phyloP scores from a whole-genome alignment of 768 basidiomycete species.

The Trametes villosa region DNA sequence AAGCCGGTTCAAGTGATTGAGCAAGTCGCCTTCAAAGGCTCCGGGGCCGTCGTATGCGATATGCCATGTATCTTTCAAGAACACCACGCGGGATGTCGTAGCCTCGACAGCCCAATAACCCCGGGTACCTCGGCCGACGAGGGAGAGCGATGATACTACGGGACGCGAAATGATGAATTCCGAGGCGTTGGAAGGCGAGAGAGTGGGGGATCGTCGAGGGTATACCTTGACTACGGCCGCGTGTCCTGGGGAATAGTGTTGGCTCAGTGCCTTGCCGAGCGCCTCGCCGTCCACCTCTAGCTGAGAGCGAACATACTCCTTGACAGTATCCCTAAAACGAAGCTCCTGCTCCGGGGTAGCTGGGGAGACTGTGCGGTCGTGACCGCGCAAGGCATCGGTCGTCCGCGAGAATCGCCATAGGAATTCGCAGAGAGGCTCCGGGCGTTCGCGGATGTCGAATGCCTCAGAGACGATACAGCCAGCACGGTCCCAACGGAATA shows the following conservation, averaged over 20 bases:
- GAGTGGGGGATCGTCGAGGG: neutral
- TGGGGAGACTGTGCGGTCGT: conserved; percentile 22
- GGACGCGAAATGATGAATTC: conserved; percentile 11
- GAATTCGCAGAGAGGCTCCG: conserved; percentile 33
- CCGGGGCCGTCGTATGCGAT: no score
- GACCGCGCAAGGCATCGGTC: conserved; percentile 26
- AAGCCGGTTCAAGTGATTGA: neutral
- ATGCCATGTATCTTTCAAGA: conserved; percentile 23
- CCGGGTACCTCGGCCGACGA: conserved; percentile 7
- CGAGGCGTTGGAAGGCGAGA: neutral
- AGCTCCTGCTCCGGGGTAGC: neutral
- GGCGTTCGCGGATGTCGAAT: conserved; percentile 32
- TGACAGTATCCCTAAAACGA: neutral
- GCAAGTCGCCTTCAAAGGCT: neutral
- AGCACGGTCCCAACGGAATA: conserved; percentile 40
- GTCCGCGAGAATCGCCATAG: conserved; percentile 35
- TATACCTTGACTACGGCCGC: neutral
- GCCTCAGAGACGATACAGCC: conserved; percentile 36
- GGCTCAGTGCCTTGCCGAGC: neutral
- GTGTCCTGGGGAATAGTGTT: conserved; percentile 6
- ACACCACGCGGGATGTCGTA: neutral
- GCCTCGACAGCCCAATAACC: conserved; percentile 17
- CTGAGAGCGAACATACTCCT: neutral
- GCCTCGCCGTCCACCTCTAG: neutral
- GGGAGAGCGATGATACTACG: neutral